These are phyloP conservation scores for Skeletonema costatum DNA, from an alignment of 108 stramenopile genomes.

Conservation along the genomic window DNA sequence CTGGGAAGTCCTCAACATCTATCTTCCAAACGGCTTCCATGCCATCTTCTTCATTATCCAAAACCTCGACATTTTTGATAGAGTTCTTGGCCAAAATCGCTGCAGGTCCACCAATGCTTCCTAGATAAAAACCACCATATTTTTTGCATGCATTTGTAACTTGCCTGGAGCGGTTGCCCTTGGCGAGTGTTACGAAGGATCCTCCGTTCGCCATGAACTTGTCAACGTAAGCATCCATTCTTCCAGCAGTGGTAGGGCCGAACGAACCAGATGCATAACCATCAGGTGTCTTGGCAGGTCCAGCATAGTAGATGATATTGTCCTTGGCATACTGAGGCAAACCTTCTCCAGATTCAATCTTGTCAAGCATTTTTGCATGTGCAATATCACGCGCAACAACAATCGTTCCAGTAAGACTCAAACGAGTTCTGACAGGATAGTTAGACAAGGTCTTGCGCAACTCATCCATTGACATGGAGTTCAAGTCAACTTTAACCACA, in stretches of 20 bases:
- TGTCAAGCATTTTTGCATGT: constrained; percentile 94
- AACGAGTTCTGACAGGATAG: constrained; percentile 87
- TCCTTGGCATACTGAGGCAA: constrained; percentile 95
- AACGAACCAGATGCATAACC: constrained; percentile 95
- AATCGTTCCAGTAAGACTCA: constrained; percentile 91
- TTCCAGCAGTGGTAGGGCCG: constrained; percentile 97
- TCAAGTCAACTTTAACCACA: constrained; percentile 90
- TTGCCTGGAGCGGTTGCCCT: constrained; percentile 91
- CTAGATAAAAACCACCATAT: constrained; percentile 96
- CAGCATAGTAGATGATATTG: constrained; percentile 96
- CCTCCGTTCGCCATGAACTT: constrained; percentile 94
- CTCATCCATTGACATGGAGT: constrained; percentile 85
- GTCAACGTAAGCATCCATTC: constrained; percentile 97
- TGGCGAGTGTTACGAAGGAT: constrained; percentile 91
- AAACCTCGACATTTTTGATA: constrained; percentile 94
- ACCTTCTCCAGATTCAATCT: constrained; percentile 91
- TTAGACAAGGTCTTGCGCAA: constrained; percentile 78
- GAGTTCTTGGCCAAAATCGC: constrained; percentile 96
- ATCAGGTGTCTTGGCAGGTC: constrained; percentile 96
- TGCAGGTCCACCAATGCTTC: constrained; percentile 96
- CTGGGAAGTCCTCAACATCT: constrained; percentile 95
- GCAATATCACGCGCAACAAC: constrained; percentile 98
- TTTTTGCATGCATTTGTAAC: constrained; percentile 96
- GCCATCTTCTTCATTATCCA: constrained; percentile 97
- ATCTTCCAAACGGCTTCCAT: constrained; percentile 99